Conservation (phyloP, 2,329 filamentous ascomycete genomes). For the Botrytis elliptica region DNA sequence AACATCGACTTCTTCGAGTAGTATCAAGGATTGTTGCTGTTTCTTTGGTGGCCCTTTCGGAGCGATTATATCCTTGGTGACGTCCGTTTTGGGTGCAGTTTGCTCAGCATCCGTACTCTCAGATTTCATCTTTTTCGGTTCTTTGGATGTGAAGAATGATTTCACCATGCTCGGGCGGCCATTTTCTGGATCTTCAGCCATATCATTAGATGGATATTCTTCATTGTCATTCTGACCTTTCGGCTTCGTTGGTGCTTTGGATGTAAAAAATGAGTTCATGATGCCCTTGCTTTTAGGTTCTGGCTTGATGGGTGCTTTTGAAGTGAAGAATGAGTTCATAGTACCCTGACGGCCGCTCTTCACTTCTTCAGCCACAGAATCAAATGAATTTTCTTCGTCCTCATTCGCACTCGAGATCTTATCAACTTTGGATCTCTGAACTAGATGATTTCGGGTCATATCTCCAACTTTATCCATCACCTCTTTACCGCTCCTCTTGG, state of each 20-base stretch:
- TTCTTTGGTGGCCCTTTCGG: conserved; percentile 31
- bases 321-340: conserved; percentile 78
- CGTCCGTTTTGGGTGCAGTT: conserved; percentile 30
- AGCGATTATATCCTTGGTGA: conserved; percentile 6
- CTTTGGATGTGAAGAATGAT: conserved; percentile 70
- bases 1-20: conserved; percentile 91
- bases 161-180: conserved; percentile 77
- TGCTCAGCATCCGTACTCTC: conserved; percentile 33
- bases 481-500: conserved; percentile 81
- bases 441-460: conserved; percentile 94
- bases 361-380: conserved; percentile 56
- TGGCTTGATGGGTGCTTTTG: conserved; percentile 42
- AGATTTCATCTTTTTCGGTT: conserved; percentile 30
- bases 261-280: conserved; percentile 78
- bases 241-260: conserved; percentile 42
- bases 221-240: conserved; percentile 27
- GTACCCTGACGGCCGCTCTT: conserved; percentile 72
- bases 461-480: conserved; percentile 90
- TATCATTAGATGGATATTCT: conserved; percentile 44
- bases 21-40: conserved; percentile 91
- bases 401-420: conserved; percentile 37
- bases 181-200: conserved; percentile 59
- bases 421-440: conserved; percentile 53
- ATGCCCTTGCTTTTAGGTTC: conserved; percentile 44
- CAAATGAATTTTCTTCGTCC: conserved; percentile 39